Percentiles rank a stretch among this genome's conserved stretches.
Evolutionary conservation across 1,284 basidiomycete species (phyloP).

Genomic region (Tremellales sp.): DNA sequence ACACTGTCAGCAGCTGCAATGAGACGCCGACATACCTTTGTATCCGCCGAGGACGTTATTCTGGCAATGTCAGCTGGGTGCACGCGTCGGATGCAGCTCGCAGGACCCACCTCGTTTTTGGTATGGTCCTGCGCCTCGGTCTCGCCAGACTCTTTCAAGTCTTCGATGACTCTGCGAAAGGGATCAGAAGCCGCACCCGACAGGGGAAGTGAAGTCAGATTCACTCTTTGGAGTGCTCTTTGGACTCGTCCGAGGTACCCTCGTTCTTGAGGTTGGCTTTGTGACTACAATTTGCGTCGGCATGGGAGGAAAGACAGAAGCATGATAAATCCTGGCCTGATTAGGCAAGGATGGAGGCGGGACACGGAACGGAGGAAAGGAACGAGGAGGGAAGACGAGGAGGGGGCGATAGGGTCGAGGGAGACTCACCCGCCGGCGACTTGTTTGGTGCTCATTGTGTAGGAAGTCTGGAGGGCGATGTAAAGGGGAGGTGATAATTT

Average conservation of each 20-base stretch:
- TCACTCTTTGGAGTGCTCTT: slow-evolving; percentile 9
- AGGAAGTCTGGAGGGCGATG: too few relatives aligned
- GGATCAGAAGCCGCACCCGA: not conserved
- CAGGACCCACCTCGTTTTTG: slow-evolving; percentile 15
- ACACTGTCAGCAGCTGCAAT: too few relatives aligned
- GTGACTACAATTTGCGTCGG: not conserved
- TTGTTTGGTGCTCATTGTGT: slow-evolving; percentile 3
- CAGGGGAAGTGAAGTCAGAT: not conserved
- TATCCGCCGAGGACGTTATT: slow-evolving; percentile 49
- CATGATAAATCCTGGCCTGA: too few relatives aligned
- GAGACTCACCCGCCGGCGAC: slow-evolving; percentile 8
- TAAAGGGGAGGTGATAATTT: too few relatives aligned
- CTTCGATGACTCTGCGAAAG: slow-evolving; percentile 10
- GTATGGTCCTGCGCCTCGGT: slow-evolving; percentile 8
- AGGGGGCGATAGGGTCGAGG: not conserved
- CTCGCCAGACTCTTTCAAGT: slow-evolving; percentile 11
- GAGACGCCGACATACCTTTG: slow-evolving; percentile 55
- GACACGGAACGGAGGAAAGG: too few relatives aligned
- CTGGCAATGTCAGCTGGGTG: not conserved
- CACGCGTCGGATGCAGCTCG: not conserved
- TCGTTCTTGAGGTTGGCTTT: slow-evolving; percentile 8
- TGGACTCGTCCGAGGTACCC: slow-evolving; percentile 6
- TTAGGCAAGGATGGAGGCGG: not conserved
- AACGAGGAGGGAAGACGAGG: too few relatives aligned
- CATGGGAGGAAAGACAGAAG: not conserved